Evolutionary conservation across 176 grass and related monocot genomes (phyloP).

Genomic region (Oryza punctata): DNA sequence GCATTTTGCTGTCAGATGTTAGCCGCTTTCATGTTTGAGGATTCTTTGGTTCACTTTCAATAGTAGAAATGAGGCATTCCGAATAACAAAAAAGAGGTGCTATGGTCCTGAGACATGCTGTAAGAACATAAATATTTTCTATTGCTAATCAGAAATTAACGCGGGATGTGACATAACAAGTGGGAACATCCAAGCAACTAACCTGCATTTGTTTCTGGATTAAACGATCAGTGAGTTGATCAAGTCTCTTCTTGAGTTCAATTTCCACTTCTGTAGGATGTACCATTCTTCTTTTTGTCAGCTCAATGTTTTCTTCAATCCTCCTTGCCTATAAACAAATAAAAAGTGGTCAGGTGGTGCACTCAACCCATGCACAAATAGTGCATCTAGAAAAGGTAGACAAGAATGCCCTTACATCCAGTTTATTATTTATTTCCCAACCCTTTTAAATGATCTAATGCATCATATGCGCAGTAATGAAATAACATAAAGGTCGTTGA

Average conservation of each 20-base stretch:
- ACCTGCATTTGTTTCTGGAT: constrained; percentile 99
- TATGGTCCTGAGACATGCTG: neutral
- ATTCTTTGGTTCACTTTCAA: neutral
- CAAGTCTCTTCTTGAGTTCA: constrained; percentile 91
- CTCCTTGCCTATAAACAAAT: constrained; percentile 61
- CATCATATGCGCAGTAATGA: neutral
- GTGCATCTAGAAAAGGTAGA: constrained; percentile 20
- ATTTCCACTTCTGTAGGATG: constrained; percentile 80
- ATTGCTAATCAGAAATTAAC: neutral
- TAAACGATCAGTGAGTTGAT: constrained; percentile 96
- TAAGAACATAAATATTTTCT: constrained; percentile 6
- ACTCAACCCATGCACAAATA: neutral
- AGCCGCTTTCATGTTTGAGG: neutral
- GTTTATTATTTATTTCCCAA: neutral
- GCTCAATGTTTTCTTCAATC: constrained; percentile 86
- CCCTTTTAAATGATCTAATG: neutral
- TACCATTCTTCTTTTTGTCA: constrained; percentile 71
- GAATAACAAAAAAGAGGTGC: neutral
- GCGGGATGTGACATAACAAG: neutral
- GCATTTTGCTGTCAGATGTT: neutral
- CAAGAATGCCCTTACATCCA: neutral
- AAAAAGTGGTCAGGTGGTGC: neutral
- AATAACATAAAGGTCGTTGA: constrained; percentile 28
- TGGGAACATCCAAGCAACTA: neutral
- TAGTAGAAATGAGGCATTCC: constrained; percentile 10